These are phyloP conservation scores for Capronia epimyces DNA, from an alignment of 2,329 filamentous ascomycete species.

Conservation along the genomic window DNA sequence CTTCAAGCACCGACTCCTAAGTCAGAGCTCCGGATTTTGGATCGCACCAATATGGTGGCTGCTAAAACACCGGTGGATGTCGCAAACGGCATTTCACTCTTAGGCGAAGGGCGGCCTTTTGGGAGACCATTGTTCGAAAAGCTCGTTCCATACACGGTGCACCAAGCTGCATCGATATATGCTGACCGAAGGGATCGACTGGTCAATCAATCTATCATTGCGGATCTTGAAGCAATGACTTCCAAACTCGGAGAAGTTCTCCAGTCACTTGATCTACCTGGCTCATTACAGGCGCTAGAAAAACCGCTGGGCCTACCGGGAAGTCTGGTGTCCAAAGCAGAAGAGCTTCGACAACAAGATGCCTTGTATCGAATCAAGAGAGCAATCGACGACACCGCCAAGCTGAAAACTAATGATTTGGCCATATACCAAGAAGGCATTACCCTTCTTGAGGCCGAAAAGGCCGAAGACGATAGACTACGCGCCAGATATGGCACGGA, in stretches of 20 bases:
- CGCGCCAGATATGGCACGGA: constrained; percentile 78
- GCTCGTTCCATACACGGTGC: constrained; percentile 90
- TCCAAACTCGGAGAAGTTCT: constrained; percentile 72
- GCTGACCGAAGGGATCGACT: constrained; percentile 85
- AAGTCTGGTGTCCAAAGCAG: constrained; percentile 78
- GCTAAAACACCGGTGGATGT: constrained; percentile 76
- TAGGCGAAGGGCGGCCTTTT: constrained; percentile 75
- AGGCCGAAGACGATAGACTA: constrained; percentile 72
- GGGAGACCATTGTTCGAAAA: constrained; percentile 83
- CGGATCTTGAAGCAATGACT: constrained; percentile 75
- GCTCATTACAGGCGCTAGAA: constrained; percentile 87
- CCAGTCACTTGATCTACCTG: constrained; percentile 78
- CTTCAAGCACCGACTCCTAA: constrained; percentile 79
- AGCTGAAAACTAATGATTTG: constrained; percentile 74
- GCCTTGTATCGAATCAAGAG: constrained; percentile 70
- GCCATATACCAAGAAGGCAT: constrained; percentile 78
- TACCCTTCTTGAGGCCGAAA: constrained; percentile 70
- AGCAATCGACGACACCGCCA: constrained; percentile 83
- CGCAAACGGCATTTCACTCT: constrained; percentile 68
- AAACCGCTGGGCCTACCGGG: constrained; percentile 88
- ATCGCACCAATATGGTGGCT: constrained; percentile 82
- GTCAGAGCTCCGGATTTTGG: constrained; percentile 76
- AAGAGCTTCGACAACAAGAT: constrained; percentile 88
- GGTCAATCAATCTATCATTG: constrained; percentile 80
- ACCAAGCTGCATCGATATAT: constrained; percentile 92